Evolutionary conservation across 83 land plant genomes (phyloP), one percentile per base, ranked within the genome.

Genomic region (Thuja plicata): DNA sequence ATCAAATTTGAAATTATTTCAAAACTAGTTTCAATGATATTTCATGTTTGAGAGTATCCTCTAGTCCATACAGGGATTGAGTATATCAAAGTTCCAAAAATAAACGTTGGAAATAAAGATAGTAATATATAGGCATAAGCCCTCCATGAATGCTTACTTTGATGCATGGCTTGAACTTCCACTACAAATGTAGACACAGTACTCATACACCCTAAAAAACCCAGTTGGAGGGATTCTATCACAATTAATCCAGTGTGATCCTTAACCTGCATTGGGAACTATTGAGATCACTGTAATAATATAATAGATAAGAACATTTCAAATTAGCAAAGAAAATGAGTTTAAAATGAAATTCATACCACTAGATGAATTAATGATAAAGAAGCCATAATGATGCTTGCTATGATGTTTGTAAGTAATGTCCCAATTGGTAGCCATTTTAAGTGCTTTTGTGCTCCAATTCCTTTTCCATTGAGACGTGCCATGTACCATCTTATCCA

Each of bases 361-460:
- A 80, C 3, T 41, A 41, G 45, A 41, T 41, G 41, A 24, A 21
- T 24, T 41, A 21, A 19, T 17, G 84, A 80, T 38, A 80, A 2
- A 38, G 46, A 1, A 41, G 84, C 84, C 84, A 80, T 80, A 80
- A 80, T 19, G n/a, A 40, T 38, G 8, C 27, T 41, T 80, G 86
- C 86, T 40, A 54, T 54, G 57, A 54, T 17, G 16, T 54, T 54
- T 54, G 57, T 54, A 54, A 54, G 57, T 54, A 54, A n/a, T 46
- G 86, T 84, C n/a, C 86, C 86, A 6, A 84, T 52, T 3, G 86
- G 86, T 52, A 84, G 27, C 86, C 86, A 84, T 50, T 84, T 84
- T 21, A 84, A 84, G 43, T 52, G 57, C 19, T 84, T 48, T 46
- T 48, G 54, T 46, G 30, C 37, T 46, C 57, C 57, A 32, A 52